Conservation (phyloP, 345 rosid genomes). For the Orychophragmus violaceus region DNA sequence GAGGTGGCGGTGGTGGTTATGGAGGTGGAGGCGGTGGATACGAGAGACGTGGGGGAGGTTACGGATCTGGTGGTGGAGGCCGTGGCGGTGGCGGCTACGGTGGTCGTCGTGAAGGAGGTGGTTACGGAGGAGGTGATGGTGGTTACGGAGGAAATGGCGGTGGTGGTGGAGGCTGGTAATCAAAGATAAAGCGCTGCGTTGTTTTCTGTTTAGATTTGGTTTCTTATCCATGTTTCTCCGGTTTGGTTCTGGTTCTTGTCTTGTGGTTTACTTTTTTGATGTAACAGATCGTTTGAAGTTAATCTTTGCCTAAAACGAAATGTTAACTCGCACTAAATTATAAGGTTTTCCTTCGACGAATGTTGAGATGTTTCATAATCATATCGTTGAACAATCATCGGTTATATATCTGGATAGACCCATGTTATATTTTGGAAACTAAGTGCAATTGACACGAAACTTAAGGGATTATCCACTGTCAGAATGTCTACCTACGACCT, state of each 20-base stretch:
- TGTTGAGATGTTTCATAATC: not conserved
- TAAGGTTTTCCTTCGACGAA: not conserved
- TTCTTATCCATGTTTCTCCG: not conserved
- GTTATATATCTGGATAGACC: too few species aligned
- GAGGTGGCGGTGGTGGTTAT: conserved; percentile 29
- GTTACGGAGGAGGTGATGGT: conserved; percentile 24
- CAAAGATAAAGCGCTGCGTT: not conserved
- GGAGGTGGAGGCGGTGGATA: conserved; percentile 31
- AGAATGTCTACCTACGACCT: not conserved
- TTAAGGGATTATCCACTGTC: not conserved
- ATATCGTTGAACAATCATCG: too few species aligned
- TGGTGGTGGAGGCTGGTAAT: conserved; percentile 18
- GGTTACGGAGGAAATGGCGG: conserved; percentile 29
- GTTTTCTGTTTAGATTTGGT: conserved; percentile 7
- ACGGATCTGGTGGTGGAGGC: conserved; percentile 29
- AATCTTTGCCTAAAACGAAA: not conserved
- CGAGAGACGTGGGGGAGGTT: conserved; percentile 28
- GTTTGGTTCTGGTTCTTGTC: conserved; percentile 7
- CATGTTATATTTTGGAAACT: not conserved
- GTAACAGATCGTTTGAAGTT: conserved; percentile 1
- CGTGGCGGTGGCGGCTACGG: conserved; percentile 18
- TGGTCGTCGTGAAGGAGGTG: conserved; percentile 21
- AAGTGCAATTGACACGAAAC: not conserved
- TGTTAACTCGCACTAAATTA: conserved; percentile 4
- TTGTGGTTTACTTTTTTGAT: conserved; percentile 20